Evolutionary conservation across 441 rosid genomes (phyloP).

Genomic region (Adansonia rubrostipa): DNA sequence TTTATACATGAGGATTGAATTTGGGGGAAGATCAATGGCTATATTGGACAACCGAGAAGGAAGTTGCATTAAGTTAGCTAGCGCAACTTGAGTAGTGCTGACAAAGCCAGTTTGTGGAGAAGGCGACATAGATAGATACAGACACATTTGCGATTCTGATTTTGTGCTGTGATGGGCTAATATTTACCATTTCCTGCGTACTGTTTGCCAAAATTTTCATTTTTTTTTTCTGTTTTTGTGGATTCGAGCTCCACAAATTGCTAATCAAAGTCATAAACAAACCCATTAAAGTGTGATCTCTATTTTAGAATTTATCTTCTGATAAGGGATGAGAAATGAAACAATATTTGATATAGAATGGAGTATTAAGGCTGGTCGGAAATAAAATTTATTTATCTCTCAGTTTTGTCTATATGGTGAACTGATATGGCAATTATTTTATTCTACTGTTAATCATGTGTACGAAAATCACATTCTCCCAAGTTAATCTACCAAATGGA

Average conservation of each 20-base stretch:
- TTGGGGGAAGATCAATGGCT: not conserved
- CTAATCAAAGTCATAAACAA: not conserved
- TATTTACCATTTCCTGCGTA: not conserved
- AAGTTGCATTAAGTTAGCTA: not conserved
- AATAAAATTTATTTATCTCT: not conserved
- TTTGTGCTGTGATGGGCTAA: not conserved
- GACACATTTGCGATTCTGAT: not conserved
- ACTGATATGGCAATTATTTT: not conserved
- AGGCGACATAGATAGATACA: not conserved
- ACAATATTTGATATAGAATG: not conserved
- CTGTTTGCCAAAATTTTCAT: not conserved
- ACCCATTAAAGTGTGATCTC: not conserved
- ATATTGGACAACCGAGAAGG: not conserved
- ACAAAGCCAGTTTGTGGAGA: not conserved
- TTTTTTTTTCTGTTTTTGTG: not conserved
- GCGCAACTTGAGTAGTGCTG: not conserved
- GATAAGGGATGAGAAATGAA: not conserved
- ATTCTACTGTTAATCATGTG: not conserved
- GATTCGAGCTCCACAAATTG: not conserved
- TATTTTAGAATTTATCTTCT: slow-evolving; percentile 2
- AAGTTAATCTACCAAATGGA: not conserved
- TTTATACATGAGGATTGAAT: not conserved
- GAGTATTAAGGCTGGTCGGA: not conserved
- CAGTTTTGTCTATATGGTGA: not conserved
- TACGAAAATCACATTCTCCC: not conserved